Base-by-base conservation (phyloP, 2,329 filamentous ascomycete genomes). In the Fusarium sambucinum region DNA sequence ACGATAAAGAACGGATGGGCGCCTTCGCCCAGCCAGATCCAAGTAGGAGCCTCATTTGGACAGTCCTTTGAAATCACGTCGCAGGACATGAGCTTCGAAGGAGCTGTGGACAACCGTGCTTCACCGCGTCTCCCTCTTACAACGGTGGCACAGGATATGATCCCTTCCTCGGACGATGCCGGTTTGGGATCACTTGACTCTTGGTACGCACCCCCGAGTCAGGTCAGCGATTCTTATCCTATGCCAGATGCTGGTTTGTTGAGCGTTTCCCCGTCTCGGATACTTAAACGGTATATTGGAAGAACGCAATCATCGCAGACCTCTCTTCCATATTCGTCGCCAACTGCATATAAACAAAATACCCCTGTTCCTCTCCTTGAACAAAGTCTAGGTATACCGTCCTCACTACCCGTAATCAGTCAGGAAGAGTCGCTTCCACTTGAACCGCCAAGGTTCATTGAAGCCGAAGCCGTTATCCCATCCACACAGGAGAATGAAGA, bases 211-310 rank as follows among this genome's bases (percentile, higher is more conserved):
- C 83, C 82, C 3, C 81, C 84, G 0, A 88, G 85, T 58, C 78
- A 84, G 29, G 80, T 89, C 21, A 81, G 80, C 12, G 87, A 90
- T 70, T 90, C 87, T 1, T 83, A 87, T 66, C 83, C 72, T 50
- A 76, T 80, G 61, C 78, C 78, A 10, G 74, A 75, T 47, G 57
- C 72, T 6, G 66, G 65, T 7, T 25, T 78, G 21, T 55, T 78
- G 13, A 62, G 65, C 11, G 64, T 68, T 19, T 85, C 87, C 1
- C 86, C 87, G 0, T 84, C 83, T 2, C 80, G 83, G 38, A 76
- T 86, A 1, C 69, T 88, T 13, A 81, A 86, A 60, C 80, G 82
- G 25, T 86, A 84, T 59, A 77, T 86, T 5, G 81, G 82, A 50
- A 67, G 21, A 69, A 11, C 51, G 3, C 32, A 45, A 6, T 52